Percentiles rank a stretch among this genome's conserved stretches.
Evolutionary conservation across 1,284 basidiomycete genomes (phyloP).

Genomic region (Pseudozyma pruni): DNA sequence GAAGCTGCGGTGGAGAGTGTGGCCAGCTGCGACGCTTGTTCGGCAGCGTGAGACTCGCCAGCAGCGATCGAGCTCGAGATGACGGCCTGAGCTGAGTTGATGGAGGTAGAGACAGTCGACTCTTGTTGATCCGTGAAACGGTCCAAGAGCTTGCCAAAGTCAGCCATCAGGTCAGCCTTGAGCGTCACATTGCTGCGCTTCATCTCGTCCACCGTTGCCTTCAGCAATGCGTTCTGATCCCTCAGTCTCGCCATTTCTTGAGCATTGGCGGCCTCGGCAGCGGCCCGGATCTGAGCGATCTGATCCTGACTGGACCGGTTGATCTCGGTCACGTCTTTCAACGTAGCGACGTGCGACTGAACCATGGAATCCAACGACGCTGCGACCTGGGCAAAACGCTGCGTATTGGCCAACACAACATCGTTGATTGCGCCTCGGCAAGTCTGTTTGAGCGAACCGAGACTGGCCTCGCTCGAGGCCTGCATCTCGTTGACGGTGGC

Average conservation of each 20-base stretch:
- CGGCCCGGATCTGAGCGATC: slow-evolving; percentile 72
- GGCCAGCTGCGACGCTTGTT: slow-evolving; percentile 11
- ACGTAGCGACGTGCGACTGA: slow-evolving; percentile 74
- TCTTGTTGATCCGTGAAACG: slow-evolving; percentile 79
- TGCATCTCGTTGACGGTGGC: slow-evolving; percentile 74
- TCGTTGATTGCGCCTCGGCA: slow-evolving; percentile 67
- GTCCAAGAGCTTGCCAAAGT: slow-evolving; percentile 77
- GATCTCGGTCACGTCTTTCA: slow-evolving; percentile 74
- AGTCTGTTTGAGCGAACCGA: slow-evolving; percentile 65
- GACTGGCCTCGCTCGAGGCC: slow-evolving; percentile 72
- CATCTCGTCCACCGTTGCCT: slow-evolving; percentile 76
- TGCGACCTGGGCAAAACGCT: slow-evolving; percentile 55
- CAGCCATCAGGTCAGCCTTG: slow-evolving; percentile 78
- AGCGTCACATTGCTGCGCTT: slow-evolving; percentile 75
- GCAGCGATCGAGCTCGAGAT: slow-evolving; percentile 17
- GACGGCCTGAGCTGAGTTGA: slow-evolving; percentile 73
- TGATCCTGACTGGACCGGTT: slow-evolving; percentile 68
- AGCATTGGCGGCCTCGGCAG: slow-evolving; percentile 72
- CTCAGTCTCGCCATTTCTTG: slow-evolving; percentile 75
- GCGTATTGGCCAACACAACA: slow-evolving; percentile 51
- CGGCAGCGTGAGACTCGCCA: slow-evolving; percentile 11
- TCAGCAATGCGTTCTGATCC: slow-evolving; percentile 78
- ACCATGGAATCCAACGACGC: slow-evolving; percentile 66
- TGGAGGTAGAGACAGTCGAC: slow-evolving; percentile 75
- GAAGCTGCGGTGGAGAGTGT: slow-evolving; percentile 7